Evolutionary conservation across 2,329 filamentous ascomycete genomes (phyloP).

Genomic region (Stachybotrys chlorohalonatus): DNA sequence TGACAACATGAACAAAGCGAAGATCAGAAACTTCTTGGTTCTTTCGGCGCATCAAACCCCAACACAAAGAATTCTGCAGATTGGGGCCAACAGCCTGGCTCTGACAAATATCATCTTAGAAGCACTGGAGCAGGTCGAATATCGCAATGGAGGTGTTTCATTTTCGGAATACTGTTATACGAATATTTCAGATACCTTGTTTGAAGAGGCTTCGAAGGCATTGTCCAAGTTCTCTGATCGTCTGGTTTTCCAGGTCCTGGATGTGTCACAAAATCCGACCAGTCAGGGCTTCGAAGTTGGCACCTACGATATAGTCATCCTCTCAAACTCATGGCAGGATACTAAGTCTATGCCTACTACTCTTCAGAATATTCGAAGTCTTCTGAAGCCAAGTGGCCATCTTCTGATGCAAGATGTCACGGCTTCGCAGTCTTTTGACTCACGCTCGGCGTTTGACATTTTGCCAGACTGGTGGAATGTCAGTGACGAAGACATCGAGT

Average conservation of each 20-base stretch:
- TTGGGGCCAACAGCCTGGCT: constrained; percentile 28
- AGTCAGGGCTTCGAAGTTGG: constrained; percentile 8
- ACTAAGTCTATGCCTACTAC: constrained; percentile 16
- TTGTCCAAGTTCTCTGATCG: constrained; percentile 2
- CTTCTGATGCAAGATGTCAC: constrained; percentile 16
- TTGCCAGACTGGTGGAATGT: constrained; percentile 27
- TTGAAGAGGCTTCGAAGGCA: constrained; percentile 12
- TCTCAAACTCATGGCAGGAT: constrained; percentile 18
- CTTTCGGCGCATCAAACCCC: constrained; percentile 21
- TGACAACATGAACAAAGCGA: background rate
- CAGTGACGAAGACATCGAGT: constrained; percentile 9
- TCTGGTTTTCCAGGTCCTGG: constrained; percentile 16
- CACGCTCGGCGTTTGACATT: constrained; percentile 14
- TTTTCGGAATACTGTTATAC: constrained; percentile 28
- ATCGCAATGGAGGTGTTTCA: background rate
- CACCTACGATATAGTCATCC: constrained; percentile 15
- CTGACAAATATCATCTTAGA: constrained; percentile 4
- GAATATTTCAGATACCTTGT: constrained; percentile 27
- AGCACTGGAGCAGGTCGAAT: background rate
- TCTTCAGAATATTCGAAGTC: constrained; percentile 4
- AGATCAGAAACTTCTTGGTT: background rate
- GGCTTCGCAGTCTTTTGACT: constrained; percentile 4
- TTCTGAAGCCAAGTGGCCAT: constrained; percentile 18
- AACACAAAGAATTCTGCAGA: constrained; percentile 24
- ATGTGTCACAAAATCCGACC: constrained; percentile 5